Percentiles rank a stretch among this genome's conserved stretches.
Evolutionary conservation across 1,139 yeast genomes (phyloP).

Genomic region (Protomyces lactucae-debilis): DNA sequence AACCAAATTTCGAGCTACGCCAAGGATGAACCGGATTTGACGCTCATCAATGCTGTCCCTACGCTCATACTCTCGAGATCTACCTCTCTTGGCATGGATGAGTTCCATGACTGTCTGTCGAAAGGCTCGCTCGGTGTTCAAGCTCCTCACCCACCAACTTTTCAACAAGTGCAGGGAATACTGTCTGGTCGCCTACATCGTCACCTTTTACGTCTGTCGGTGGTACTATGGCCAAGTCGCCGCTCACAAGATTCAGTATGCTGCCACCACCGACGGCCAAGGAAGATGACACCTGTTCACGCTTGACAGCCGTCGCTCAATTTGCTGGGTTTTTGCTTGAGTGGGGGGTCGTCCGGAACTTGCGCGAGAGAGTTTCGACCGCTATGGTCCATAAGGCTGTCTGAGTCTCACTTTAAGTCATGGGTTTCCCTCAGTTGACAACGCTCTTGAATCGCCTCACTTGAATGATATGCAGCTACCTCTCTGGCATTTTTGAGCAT

Average conservation of each 20-base stretch:
- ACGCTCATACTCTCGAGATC: background rate
- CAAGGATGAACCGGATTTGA: slow-evolving; percentile 20
- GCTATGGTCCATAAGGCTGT: background rate
- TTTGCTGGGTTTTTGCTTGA: background rate
- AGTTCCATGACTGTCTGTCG: slow-evolving; percentile 4
- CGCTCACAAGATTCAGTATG: slow-evolving; percentile 20
- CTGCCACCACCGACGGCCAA: slow-evolving; percentile 14
- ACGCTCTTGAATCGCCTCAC: background rate
- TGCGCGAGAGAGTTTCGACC: background rate
- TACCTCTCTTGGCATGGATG: slow-evolving; percentile 8
- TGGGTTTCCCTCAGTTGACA: background rate
- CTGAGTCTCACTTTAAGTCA: background rate
- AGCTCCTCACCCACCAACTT: slow-evolving; percentile 19
- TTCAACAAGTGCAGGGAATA: slow-evolving; percentile 17
- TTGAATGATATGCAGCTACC: background rate
- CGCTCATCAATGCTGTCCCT: background rate
- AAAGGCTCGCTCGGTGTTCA: background rate
- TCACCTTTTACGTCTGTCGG: slow-evolving; percentile 1
- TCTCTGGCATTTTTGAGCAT: background rate
- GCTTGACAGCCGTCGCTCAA: background rate
- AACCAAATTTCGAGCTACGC: slow-evolving; percentile 20
- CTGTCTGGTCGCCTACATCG: slow-evolving; percentile 22
- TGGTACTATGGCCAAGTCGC: slow-evolving; percentile 12
- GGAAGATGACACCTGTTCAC: slow-evolving; percentile 17
- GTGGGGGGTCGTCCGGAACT: too few relatives aligned